Conservation (phyloP, 495 filamentous ascomycete species). For the Tuber brumale region DNA sequence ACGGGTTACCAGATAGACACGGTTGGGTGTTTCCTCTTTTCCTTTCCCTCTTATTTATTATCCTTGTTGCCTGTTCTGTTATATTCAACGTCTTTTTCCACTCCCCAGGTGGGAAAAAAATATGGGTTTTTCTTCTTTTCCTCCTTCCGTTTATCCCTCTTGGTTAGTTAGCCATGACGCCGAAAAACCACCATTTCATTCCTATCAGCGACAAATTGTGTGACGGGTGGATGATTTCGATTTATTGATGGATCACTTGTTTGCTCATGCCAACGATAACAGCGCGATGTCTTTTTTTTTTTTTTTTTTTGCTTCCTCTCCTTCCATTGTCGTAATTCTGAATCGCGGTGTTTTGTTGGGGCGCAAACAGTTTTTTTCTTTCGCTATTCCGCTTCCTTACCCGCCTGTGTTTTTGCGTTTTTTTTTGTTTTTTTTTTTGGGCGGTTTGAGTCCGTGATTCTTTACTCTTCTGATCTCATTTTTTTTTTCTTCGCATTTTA, state of each 20-base stretch:
- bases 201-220: neutral
- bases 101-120: conserved; percentile 4
- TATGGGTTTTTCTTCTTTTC: neutral
- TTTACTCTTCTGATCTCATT: neutral
- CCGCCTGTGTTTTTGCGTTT: neutral
- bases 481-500: neutral
- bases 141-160: neutral
- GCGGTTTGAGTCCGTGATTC: neutral
- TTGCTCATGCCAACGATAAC: neutral
- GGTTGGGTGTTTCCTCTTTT: neutral
- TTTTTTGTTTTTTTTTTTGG: neutral
- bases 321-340: neutral
- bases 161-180: neutral
- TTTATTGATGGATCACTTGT: neutral
- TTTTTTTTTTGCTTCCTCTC: neutral
- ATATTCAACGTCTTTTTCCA: neutral
- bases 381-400: neutral
- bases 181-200: neutral
- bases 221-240: neutral
- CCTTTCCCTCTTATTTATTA: neutral
- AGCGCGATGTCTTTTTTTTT: neutral
- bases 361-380: neutral
- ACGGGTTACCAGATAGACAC: neutral
- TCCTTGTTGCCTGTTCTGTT: neutral
- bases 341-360: neutral